Base-by-base conservation (phyloP, 2,329 filamentous ascomycete genomes). In the Fusarium aywerte region DNA sequence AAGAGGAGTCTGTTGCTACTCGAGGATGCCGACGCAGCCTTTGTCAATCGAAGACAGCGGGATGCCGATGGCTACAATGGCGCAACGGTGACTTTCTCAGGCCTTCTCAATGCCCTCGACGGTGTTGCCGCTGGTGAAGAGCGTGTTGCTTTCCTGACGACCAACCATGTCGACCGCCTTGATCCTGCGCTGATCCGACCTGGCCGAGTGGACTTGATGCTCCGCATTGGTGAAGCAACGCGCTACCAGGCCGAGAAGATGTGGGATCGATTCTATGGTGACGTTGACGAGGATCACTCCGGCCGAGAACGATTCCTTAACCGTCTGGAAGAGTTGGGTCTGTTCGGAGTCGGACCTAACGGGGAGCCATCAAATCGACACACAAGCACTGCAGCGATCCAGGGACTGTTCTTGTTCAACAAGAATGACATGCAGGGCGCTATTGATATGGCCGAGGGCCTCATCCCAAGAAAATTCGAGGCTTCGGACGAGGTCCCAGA, bases 111-210 rank as follows among this genome's bases (percentile, higher is more conserved):
- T 73, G 91, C 92, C 0, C 79, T 95, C 15, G 96, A 99, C 67
- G 96, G 96, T 2, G 89, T 98, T n/a, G 93, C 93, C 8, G 96
- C 94, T 50, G 92, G 93, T 13, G 96, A 98, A 76, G 95, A 98
- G 81, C 88, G 96, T 52, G 92, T 99, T 65, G 89, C 96, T 2
- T 97, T 99, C 78, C 83, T 97, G 65, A 99, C 96, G 3, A 97
- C 95, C 20, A 99, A 99, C 74, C 93, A 97, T 74, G 89, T 97
- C 35, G 93, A 97, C 69, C 87, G 92, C 38, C 85, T 98, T 3
- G 93, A 97, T 74, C 90, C 93, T 62, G 96, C 96, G 5, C 80
- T 99, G 39, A 92, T 98, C 45, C 86, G 96, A 23, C 96, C 96
- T 1, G 96, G 96, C 1, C 87, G 96, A 47, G 93, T 99, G 1